Conservation (phyloP, 1,139 yeast species). For the Eremothecium coryli region DNA sequence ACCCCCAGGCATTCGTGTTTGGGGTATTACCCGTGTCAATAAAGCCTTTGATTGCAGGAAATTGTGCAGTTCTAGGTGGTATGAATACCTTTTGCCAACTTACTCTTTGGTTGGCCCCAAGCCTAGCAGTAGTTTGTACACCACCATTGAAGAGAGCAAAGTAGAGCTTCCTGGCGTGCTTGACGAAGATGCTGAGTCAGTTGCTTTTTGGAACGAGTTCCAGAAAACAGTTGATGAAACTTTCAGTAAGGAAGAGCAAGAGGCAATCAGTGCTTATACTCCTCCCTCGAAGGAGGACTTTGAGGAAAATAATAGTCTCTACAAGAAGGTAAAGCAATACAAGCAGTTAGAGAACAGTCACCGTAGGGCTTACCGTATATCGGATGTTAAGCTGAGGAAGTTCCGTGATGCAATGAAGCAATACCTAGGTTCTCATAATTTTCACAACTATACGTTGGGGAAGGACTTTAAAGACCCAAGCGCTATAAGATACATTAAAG, state of each 20-base stretch:
- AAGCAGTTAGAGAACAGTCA: constrained; percentile 59
- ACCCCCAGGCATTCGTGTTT: constrained; percentile 80
- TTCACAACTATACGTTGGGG: constrained; percentile 91
- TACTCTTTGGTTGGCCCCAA: constrained; percentile 87
- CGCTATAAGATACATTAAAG: constrained; percentile 72
- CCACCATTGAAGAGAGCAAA: constrained; percentile 47
- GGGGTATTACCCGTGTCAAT: constrained; percentile 89
- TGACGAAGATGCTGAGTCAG: constrained; percentile 60
- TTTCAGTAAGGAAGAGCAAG: constrained; percentile 43
- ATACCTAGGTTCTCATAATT: constrained; percentile 84
- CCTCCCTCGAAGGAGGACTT: constrained; percentile 33
- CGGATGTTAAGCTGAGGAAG: constrained; percentile 47
- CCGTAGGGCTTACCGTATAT: constrained; percentile 62
- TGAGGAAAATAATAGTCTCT: constrained; percentile 28
- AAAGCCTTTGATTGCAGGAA: constrained; percentile 91
- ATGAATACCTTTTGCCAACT: constrained; percentile 88
- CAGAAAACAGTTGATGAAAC: constrained; percentile 35
- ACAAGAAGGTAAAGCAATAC: constrained; percentile 44
- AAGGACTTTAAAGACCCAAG: constrained; percentile 82
- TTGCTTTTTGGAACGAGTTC: constrained; percentile 60
- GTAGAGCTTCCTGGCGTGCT: constrained; percentile 49
- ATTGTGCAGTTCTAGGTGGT: constrained; percentile 87
- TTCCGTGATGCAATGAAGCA: constrained; percentile 62
- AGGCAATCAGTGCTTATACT: constrained; percentile 29
- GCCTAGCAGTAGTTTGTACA: constrained; percentile 56